A percentile compares a stretch with the other conserved stretches of the same genome.
Evolutionary conservation across 2,329 filamentous ascomycete genomes (phyloP).

Genomic region (Rhytidhysteron rufulum): DNA sequence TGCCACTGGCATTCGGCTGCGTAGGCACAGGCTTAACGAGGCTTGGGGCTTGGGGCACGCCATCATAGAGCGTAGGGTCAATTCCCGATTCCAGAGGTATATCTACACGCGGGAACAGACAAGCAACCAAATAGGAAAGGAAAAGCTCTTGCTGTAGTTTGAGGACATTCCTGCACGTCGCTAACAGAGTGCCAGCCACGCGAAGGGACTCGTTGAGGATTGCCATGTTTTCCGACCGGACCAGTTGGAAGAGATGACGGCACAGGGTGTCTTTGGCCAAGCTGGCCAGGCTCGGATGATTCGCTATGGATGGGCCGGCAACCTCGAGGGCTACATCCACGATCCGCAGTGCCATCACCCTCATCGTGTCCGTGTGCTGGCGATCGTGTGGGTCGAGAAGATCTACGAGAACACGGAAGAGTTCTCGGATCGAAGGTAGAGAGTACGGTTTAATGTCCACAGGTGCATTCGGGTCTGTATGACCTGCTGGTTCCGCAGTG

Average conservation of each 20-base stretch:
- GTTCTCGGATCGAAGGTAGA: constrained; percentile 85
- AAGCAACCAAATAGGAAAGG: constrained; percentile 88
- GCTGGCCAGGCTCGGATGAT: constrained; percentile 80
- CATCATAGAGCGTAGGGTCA: constrained; percentile 85
- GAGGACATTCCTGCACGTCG: constrained; percentile 83
- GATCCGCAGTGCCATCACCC: constrained; percentile 94
- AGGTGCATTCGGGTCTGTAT: constrained; percentile 40
- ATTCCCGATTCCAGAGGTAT: constrained; percentile 90
- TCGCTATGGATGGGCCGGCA: constrained; percentile 88
- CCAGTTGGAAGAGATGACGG: constrained; percentile 90
- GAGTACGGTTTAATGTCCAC: constrained; percentile 79
- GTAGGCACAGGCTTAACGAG: constrained; percentile 75
- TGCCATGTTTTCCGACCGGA: constrained; percentile 92
- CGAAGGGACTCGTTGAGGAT: constrained; percentile 90
- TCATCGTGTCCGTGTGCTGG: constrained; percentile 89
- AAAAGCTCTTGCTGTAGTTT: constrained; percentile 97
- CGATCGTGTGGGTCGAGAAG: constrained; percentile 89
- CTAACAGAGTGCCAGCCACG: constrained; percentile 84
- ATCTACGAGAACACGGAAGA: constrained; percentile 91
- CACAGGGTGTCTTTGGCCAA: constrained; percentile 92
- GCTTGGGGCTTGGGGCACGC: constrained; percentile 87
- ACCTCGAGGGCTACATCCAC: constrained; percentile 97
- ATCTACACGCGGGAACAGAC: constrained; percentile 87
- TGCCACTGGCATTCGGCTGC: constrained; percentile 64
- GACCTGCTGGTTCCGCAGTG: constrained; percentile 42